These are phyloP conservation scores for Hibiscus tridactylites DNA, from an alignment of 345 rosid genomes.

Conservation along the genomic window DNA sequence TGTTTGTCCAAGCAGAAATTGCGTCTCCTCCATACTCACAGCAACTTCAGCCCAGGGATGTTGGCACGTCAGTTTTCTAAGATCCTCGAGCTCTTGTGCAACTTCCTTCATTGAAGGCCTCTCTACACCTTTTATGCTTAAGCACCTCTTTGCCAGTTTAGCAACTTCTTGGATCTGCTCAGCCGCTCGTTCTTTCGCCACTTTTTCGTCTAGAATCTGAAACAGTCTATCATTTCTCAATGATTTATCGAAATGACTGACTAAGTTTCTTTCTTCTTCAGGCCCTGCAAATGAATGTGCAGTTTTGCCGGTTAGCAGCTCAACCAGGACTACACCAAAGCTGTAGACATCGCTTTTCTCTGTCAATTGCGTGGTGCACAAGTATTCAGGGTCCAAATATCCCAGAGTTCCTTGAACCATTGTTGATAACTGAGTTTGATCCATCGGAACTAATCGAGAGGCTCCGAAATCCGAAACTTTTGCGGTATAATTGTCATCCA, in stretches of 20 bases:
- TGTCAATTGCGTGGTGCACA: conserved; percentile 6
- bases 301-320: conserved; percentile 34
- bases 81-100: conserved; percentile 20
- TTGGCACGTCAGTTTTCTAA: neutral
- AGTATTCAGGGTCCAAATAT: conserved; percentile 12
- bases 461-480: conserved; percentile 50
- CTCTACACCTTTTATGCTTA: conserved; percentile 26
- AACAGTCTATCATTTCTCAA: conserved; percentile 21
- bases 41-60: neutral
- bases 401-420: conserved; percentile 13
- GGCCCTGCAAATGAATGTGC: neutral
- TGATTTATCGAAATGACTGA: neutral
- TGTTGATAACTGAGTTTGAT: conserved; percentile 36
- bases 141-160: conserved; percentile 23
- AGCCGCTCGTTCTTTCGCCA: neutral
- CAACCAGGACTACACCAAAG: conserved; percentile 39
- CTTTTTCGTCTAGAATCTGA: conserved; percentile 16
- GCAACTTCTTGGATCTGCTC: neutral
- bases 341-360: conserved; percentile 42
- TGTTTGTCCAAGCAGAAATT: neutral
- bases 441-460: conserved; percentile 31
- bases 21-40: neutral
- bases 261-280: neutral
- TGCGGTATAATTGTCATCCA: conserved; percentile 19
- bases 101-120: conserved; percentile 43